Evolutionary conservation across 2,329 filamentous ascomycete species (phyloP).

Genomic region (Fusarium nanum): DNA sequence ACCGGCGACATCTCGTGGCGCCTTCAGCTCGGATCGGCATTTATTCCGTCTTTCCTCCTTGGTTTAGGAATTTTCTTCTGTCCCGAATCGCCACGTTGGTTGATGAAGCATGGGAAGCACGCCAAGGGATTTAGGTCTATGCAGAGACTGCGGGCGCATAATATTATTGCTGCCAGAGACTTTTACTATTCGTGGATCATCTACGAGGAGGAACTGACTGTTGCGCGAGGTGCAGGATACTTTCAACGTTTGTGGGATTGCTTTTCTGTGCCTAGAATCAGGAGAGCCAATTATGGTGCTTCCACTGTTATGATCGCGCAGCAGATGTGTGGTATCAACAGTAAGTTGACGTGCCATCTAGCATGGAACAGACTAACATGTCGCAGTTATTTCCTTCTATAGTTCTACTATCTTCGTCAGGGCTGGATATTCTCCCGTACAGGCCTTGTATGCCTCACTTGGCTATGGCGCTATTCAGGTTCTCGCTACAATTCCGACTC

Average conservation of each 20-base stretch:
- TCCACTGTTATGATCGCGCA: slow-evolving; percentile 83
- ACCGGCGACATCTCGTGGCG: slow-evolving; percentile 67
- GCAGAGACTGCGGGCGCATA: slow-evolving; percentile 59
- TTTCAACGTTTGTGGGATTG: slow-evolving; percentile 60
- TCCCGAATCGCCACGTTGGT: slow-evolving; percentile 71
- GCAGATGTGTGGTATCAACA: slow-evolving; percentile 57
- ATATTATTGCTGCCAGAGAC: slow-evolving; percentile 67
- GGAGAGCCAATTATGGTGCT: slow-evolving; percentile 78
- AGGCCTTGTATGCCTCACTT: slow-evolving; percentile 29
- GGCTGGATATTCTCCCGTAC: background rate
- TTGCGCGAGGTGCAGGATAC: slow-evolving; percentile 46
- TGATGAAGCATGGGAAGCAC: slow-evolving; percentile 72
- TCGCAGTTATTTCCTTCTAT: slow-evolving; percentile 43
- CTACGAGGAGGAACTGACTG: slow-evolving; percentile 49
- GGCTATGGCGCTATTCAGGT: slow-evolving; percentile 34
- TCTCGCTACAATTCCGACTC: slow-evolving; percentile 16
- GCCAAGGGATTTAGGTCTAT: slow-evolving; percentile 67
- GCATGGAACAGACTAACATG: rapidly evolving
- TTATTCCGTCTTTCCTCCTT: slow-evolving; percentile 63
- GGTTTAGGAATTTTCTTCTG: slow-evolving; percentile 70
- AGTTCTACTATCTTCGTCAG: slow-evolving; percentile 24
- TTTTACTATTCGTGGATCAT: slow-evolving; percentile 62
- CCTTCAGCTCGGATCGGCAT: slow-evolving; percentile 71
- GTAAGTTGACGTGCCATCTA: background rate
- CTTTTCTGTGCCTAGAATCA: slow-evolving; percentile 74